phyloP scores from a whole-genome alignment of 306 rosid species.

The Fragaria nilgerrensis region DNA sequence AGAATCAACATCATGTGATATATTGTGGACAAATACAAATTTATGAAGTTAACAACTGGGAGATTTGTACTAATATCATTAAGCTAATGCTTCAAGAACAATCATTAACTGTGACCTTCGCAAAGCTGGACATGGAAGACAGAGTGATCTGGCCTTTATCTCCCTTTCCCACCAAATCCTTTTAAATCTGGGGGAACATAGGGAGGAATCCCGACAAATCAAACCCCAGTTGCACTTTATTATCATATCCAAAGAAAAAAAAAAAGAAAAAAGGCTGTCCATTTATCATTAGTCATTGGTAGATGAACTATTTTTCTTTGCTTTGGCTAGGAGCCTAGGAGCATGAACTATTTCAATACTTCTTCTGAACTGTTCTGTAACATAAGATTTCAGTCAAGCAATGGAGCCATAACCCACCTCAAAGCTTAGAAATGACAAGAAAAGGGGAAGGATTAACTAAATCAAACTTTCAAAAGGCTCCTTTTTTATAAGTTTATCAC shows the following conservation, averaged over 20 bases:
- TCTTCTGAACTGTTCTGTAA: not conserved
- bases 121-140: not conserved
- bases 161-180: constrained; percentile 13
- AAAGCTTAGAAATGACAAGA: not conserved
- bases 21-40: not conserved
- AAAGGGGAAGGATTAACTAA: no score
- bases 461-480: no score
- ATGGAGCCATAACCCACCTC: not conserved
- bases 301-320: not conserved
- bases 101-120: not conserved
- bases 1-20: not conserved
- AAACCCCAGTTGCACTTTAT: not conserved
- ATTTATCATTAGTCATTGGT: not conserved
- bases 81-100: not conserved
- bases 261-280: not conserved
- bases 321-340: not conserved
- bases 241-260: not conserved
- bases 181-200: not conserved
- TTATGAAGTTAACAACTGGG: not conserved
- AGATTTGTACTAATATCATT: not conserved
- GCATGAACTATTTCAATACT: not conserved
- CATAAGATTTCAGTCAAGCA: not conserved
- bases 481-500: no score
- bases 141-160: not conserved
- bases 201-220: not conserved